A percentile compares a stretch with the other conserved stretches of the same genome.
Evolutionary conservation across 371 early-diverging fungal species (phyloP).

Genomic region (Apophysomyces elegans): DNA sequence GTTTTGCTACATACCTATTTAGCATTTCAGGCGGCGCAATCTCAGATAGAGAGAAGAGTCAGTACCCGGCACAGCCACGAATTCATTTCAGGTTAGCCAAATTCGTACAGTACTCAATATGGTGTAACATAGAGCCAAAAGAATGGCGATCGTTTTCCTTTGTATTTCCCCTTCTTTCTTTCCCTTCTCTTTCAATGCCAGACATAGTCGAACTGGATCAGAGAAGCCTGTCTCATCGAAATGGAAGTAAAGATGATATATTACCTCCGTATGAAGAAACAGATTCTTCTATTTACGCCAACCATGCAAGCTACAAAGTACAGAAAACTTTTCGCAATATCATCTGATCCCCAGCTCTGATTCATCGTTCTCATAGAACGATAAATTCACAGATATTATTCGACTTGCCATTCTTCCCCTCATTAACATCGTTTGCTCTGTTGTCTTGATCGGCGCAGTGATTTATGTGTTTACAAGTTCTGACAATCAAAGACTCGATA

Average conservation of each 20-base stretch:
- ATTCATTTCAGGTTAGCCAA: neutral
- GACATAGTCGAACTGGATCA: neutral
- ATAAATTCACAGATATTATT: slow-evolving; percentile 1
- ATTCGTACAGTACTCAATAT: neutral
- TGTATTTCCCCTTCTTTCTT: neutral
- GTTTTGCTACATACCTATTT: no score
- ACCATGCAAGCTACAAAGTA: neutral
- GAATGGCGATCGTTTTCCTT: neutral
- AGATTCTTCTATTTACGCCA: neutral
- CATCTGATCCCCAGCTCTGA: neutral
- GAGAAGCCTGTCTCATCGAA: neutral
- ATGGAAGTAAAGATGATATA: neutral
- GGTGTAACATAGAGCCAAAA: neutral
- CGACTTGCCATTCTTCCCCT: slow-evolving; percentile 13
- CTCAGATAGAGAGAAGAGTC: no score
- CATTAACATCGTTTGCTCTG: slow-evolving; percentile 15
- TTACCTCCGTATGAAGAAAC: slow-evolving; percentile 2
- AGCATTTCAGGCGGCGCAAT: no score
- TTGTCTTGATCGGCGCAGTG: slow-evolving; percentile 12
- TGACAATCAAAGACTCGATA: neutral
- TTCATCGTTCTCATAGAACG: neutral
- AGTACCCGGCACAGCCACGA: neutral
- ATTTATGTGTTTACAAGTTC: slow-evolving; percentile 17
- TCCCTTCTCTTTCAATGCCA: neutral
- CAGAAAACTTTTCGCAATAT: neutral